phyloP scores from a whole-genome alignment of 2,329 filamentous ascomycete genomes.

The Pleoardoris graminearum region DNA sequence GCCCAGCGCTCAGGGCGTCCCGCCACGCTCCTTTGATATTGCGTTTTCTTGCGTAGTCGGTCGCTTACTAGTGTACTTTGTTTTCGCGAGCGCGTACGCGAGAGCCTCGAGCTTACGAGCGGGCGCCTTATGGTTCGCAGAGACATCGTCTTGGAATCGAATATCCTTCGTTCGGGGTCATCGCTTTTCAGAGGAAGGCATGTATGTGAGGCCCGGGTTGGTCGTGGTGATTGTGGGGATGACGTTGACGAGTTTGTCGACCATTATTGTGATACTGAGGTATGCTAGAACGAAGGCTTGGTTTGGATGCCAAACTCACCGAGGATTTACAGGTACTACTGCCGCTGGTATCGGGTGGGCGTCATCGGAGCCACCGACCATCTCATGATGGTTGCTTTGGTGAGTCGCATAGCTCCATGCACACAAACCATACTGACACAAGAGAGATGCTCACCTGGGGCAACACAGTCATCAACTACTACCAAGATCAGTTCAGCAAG shows the following conservation, averaged over 20 bases:
- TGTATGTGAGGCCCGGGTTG: constrained; percentile 38
- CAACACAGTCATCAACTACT: constrained; percentile 42
- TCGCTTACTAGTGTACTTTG: background rate
- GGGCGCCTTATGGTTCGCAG: constrained; percentile 1
- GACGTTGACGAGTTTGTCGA: constrained; percentile 42
- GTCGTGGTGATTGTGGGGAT: constrained; percentile 41
- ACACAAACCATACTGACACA: constrained; percentile 13
- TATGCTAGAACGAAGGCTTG: too few species aligned
- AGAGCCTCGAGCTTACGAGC: background rate
- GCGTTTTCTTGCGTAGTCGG: background rate
- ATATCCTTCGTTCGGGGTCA: background rate
- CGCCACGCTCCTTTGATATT: constrained; percentile 3
- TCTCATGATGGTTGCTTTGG: constrained; percentile 39
- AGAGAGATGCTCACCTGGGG: constrained; percentile 41
- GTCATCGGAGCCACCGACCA: constrained; percentile 37
- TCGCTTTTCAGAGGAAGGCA: constrained; percentile 5
- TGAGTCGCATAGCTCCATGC: constrained; percentile 14
- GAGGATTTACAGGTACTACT: constrained; percentile 43
- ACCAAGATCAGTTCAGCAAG: constrained; percentile 37
- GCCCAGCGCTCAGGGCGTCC: constrained; percentile 12
- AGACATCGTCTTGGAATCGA: constrained; percentile 6
- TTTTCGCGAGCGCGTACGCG: background rate
- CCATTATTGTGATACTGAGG: constrained; percentile 37
- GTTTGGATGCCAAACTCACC: too few species aligned
- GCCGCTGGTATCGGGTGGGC: constrained; percentile 39